Conservation (phyloP, 768 basidiomycete genomes). For the Pleurotus djamor region DNA sequence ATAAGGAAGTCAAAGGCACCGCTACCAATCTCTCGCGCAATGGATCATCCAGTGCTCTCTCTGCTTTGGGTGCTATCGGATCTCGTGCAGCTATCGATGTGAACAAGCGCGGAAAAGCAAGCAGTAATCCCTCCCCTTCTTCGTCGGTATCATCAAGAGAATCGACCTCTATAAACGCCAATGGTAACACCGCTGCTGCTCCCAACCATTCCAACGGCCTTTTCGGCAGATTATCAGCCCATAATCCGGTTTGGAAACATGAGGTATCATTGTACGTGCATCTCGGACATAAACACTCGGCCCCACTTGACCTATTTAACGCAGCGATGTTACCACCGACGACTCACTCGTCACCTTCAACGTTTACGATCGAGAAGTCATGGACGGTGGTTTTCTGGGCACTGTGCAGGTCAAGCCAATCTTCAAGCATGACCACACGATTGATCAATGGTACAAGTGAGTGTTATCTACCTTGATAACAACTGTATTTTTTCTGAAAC, state of each 20-base stretch:
- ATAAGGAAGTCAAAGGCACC: constrained; percentile 87
- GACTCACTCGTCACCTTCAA: constrained; percentile 82
- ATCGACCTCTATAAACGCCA: constrained; percentile 27
- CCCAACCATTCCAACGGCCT: constrained; percentile 38
- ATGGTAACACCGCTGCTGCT: constrained; percentile 17
- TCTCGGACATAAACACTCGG: background rate
- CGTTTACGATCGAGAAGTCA: constrained; percentile 85
- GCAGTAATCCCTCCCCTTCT: constrained; percentile 40
- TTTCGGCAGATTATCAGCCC: constrained; percentile 65
- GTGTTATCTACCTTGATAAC: constrained; percentile 26
- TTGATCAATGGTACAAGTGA: constrained; percentile 97
- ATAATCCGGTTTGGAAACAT: constrained; percentile 99
- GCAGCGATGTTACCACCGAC: constrained; percentile 92
- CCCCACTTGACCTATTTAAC: constrained; percentile 13
- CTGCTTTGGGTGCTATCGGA: constrained; percentile 63
- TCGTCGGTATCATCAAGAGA: constrained; percentile 34
- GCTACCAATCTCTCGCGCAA: constrained; percentile 52
- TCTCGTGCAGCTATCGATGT: constrained; percentile 37
- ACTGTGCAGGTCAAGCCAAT: constrained; percentile 89
- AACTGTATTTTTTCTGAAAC: constrained; percentile 11
- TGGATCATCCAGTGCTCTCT: constrained; percentile 61
- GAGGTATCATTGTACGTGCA: constrained; percentile 92
- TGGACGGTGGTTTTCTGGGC: constrained; percentile 88
- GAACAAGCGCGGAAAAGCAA: constrained; percentile 34
- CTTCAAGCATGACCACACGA: constrained; percentile 88